Base-by-base conservation (phyloP, 345 rosid species). In the Eutrema heterophyllum region DNA sequence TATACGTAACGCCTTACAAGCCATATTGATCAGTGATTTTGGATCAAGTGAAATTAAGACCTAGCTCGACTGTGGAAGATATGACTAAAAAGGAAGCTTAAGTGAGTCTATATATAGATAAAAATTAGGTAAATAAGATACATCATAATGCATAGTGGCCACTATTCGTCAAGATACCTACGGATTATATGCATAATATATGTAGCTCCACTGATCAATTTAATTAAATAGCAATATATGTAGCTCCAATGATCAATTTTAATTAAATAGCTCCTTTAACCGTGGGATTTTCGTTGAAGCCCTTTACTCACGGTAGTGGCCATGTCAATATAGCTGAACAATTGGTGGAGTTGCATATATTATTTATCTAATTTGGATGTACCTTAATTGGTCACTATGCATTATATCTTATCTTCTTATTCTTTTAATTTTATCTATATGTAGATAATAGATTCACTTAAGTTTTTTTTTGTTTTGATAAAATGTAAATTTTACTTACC, bases 81-180 rank as follows among this genome's bases (percentile, higher is more conserved):
- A 39, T 64, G 80, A 70, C 18, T 70, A 56, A 48, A 63, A 26
- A 46, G n/a, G 44, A 77, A 56, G 70, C 39, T 48, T 21, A 27
- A 46, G 75, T 54, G 61, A 70, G 43, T 55, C 75, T 64, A 70
- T 77, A 38, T 77, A 77, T 70, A 77, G 72, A 18, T 56, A 55
- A 9, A 64, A 15, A 32, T 9, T 33, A 53, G 18, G 53, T 44
- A 32, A 35, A 12, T 27, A 46, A 54, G 52, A 70, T 55, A 64
- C 27, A 24, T 21, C 46, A 76, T 16, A 30, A 21, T 21, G 3
- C 46, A 30, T 48, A 64, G 71, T 77, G 67, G 76, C 50, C 41
- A 61, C 43, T 51, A 33, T 67, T 32, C 40, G 9, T 54, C 30
- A 13, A 38, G 51, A 38, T 54, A 29, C 70, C 50, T 53, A 54